Base-by-base conservation (phyloP, 2,329 filamentous ascomycete genomes). In the Hysterium pulicare region DNA sequence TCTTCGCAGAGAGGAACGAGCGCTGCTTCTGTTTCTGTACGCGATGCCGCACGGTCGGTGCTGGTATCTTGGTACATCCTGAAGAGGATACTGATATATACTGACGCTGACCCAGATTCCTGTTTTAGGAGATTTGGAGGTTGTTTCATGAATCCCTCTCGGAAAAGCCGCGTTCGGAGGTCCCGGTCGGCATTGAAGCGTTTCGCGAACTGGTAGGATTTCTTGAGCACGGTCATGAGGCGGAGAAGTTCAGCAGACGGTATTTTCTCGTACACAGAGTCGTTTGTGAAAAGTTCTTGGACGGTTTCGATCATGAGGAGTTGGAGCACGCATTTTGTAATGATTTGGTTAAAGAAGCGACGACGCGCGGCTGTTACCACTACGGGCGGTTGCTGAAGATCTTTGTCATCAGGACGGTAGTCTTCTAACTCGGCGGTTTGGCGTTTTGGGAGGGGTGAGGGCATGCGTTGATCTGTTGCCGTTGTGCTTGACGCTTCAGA, bases 271-370 rank as follows among this genome's bases (percentile, higher is more conserved):
- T 98, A 98, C 13, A 98, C 94, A 1, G 87, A 82, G 62, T 97
- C 90, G 67, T 97, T 98, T 55, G 90, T 94, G 73, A 98, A 98
- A 37, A 99, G 82, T 68, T 99, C 94, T 59, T 95, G 94, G 32
- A 99, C 94, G 0, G 94, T 99, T 68, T 98, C 94, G 56, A 98
- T 98, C 90, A 98, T 98, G 50, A 99, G 82, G 2, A 98, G 80
- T 67, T 98, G 94, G 7, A 99, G 75, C 3, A 98, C 94, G 64
- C 93, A 99, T 53, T 94, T 91, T 11, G 91, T 96, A 68, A 99
- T 99, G 67, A 99, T 99, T 54, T 91, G 87, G 71, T 98, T 98
- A 77, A 98, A 98, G 74, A 96, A 96, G 40, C 90, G 86, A 26
- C 93, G 82, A 20, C 93, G 86, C 0, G 93, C 90, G 2, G 90